These are phyloP conservation scores for Apocynum venetum DNA, from an alignment of 257 asterid species.

Conservation along the genomic window DNA sequence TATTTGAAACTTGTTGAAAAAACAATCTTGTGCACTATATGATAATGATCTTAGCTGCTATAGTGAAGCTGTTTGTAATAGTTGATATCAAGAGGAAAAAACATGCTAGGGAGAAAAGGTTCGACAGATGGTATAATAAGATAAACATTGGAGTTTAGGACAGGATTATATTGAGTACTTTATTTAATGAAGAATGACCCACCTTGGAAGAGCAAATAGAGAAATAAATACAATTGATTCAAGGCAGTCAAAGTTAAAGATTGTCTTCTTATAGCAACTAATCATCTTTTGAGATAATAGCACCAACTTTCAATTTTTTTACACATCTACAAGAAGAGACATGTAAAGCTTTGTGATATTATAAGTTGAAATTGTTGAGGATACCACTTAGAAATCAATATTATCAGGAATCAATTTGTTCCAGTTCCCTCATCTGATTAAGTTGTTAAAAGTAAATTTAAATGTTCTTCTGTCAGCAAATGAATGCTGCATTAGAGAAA, in stretches of 20 bases:
- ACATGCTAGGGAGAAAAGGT: background rate
- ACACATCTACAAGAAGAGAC: background rate
- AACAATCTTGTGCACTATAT: too few species aligned
- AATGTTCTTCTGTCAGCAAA: background rate
- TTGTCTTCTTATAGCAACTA: background rate
- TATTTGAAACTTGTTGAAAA: background rate
- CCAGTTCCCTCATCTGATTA: background rate
- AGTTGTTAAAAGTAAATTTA: background rate
- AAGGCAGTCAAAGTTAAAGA: background rate
- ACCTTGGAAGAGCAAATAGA: background rate
- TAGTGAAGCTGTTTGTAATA: background rate
- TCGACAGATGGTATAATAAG: background rate
- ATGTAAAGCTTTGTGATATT: background rate
- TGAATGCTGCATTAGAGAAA: background rate
- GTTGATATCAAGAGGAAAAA: background rate
- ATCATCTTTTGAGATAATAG: background rate
- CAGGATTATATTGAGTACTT: background rate
- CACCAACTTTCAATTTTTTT: background rate
- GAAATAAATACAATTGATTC: too few species aligned
- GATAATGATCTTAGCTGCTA: background rate
- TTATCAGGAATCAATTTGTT: background rate
- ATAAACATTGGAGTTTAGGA: background rate
- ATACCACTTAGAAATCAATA: background rate
- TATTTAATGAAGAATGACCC: background rate
- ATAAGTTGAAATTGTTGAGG: background rate